These are phyloP conservation scores for Tulasnella sp. DNA, from an alignment of 768 basidiomycete species.

Conservation along the genomic window DNA sequence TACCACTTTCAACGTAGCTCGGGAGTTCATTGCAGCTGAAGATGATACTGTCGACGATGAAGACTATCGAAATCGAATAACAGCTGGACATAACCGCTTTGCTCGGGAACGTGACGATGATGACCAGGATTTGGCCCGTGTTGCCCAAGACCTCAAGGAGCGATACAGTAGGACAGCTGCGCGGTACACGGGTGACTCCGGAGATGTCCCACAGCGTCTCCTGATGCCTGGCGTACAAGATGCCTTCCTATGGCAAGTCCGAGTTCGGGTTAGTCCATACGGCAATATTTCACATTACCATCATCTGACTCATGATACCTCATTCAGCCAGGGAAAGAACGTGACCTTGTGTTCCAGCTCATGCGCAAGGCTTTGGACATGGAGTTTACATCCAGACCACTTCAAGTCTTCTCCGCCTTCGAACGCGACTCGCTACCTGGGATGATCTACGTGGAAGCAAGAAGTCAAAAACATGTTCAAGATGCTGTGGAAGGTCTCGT, in stretches of 20 bases:
- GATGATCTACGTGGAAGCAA: conserved; percentile 94
- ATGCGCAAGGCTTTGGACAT: conserved; percentile 86
- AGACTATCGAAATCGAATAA: conserved; percentile 28
- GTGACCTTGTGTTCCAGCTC: conserved; percentile 85
- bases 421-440: conserved; percentile 90
- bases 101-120: conserved; percentile 61
- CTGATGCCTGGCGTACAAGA: conserved; percentile 97
- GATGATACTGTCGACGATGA: conserved; percentile 38
- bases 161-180: conserved; percentile 56
- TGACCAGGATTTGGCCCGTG: conserved; percentile 67
- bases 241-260: conserved; percentile 88
- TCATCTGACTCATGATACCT: not conserved
- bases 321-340: conserved; percentile 72
- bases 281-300: not conserved
- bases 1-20: conserved; percentile 9
- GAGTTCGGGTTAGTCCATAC: conserved; percentile 58
- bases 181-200: conserved; percentile 83
- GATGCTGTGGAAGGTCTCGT: conserved; percentile 82
- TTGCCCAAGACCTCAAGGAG: conserved; percentile 67
- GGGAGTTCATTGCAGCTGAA: conserved; percentile 32
- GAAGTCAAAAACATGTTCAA: conserved; percentile 71
- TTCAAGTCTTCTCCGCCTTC: conserved; percentile 87
- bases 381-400: conserved; percentile 61
- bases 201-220: conserved; percentile 80
- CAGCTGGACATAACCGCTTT: conserved; percentile 51